phyloP scores from a whole-genome alignment of 306 rosid genomes.

The Trifolium pratense region DNA sequence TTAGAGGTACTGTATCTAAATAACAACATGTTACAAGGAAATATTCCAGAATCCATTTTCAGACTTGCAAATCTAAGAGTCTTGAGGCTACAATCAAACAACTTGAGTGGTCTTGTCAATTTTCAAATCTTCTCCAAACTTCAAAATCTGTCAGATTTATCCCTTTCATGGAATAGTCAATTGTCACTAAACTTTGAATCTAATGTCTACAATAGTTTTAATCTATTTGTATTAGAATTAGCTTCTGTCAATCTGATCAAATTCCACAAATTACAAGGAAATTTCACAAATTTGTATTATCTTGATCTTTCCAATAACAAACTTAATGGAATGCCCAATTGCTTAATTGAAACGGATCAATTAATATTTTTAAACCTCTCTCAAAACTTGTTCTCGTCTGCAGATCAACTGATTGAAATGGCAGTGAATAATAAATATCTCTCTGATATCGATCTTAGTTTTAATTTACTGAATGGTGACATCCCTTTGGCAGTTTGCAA shows the following conservation, averaged over 20 bases:
- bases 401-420: not conserved
- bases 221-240: too few species aligned
- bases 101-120: not conserved
- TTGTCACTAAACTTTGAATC: not conserved
- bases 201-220: too few species aligned
- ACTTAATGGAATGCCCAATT: not conserved
- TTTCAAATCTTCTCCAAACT: not conserved
- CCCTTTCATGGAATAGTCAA: not conserved
- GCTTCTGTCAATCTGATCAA: too few species aligned
- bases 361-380: not conserved
- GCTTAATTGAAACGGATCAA: not conserved
- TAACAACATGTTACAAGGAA: not conserved
- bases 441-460: not conserved
- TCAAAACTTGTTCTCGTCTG: slow-evolving; percentile 29
- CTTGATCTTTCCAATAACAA: not conserved
- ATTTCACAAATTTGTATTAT: too few species aligned
- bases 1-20: not conserved
- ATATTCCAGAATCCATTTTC: not conserved
- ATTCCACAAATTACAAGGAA: too few species aligned
- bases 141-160: not conserved
- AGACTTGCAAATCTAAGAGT: not conserved
- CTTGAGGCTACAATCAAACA: not conserved
- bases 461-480: slow-evolving; percentile 11
- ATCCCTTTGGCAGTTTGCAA: slow-evolving; percentile 12
- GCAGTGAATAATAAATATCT: not conserved